phyloP scores from a whole-genome alignment of 192 early-diverging fungal species.

The Podila horticola region DNA sequence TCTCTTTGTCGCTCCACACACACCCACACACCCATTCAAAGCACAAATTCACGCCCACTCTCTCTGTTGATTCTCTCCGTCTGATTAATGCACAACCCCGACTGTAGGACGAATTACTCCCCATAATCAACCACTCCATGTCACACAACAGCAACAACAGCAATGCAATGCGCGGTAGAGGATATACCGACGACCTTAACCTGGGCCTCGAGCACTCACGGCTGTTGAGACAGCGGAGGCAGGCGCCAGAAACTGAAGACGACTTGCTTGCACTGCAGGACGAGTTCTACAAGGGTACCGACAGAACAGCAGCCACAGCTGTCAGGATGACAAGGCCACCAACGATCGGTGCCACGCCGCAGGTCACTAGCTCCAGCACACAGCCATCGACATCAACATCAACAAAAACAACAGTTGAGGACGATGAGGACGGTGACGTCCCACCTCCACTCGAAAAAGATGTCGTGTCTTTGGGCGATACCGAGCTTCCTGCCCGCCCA shows the following conservation, averaged over 20 bases:
- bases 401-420: conserved; percentile 11
- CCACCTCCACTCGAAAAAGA: conserved; percentile 41
- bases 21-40: too few species aligned
- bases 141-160: too few species aligned
- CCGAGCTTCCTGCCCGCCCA: conserved; percentile 11
- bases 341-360: neutral
- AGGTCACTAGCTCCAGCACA: conserved; percentile 8
- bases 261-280: conserved; percentile 61
- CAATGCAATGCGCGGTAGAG: too few species aligned
- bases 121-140: too few species aligned
- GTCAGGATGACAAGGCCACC: conserved; percentile 38
- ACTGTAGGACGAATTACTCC: too few species aligned
- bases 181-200: too few species aligned
- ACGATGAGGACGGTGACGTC: conserved; percentile 24
- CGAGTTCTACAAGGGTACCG: conserved; percentile 54
- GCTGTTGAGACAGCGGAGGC: neutral
- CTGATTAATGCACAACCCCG: too few species aligned
- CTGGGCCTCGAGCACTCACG: too few species aligned
- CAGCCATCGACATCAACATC: conserved; percentile 3
- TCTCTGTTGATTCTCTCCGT: too few species aligned
- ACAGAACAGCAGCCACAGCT: conserved; percentile 55
- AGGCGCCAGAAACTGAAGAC: conserved; percentile 51
- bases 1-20: too few species aligned
- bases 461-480: conserved; percentile 20
- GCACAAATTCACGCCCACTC: too few species aligned